Base-by-base conservation (phyloP, 2,329 filamentous ascomycete genomes). In the Stemphylium beticola region DNA sequence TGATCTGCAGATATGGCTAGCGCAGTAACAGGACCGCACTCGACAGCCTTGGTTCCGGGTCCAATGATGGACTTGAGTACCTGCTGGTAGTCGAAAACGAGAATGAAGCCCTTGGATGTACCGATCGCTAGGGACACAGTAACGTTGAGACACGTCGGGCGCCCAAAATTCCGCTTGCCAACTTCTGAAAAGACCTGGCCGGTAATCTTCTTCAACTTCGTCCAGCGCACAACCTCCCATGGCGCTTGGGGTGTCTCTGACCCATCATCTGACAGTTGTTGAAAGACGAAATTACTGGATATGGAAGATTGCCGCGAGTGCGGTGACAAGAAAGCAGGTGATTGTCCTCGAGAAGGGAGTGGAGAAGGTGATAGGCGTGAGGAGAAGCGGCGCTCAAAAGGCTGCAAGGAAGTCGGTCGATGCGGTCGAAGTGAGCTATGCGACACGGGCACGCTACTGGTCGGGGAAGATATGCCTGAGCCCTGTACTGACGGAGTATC, bases 221-320 rank as follows among this genome's bases (percentile, higher is more conserved):
- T 98, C 96, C 96, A 99, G 70, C 93, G 85, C 55, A 99, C 90
- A 49, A 98, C 92, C 69, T 99, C 95, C 96, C 95, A 99, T 2
- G 95, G 95, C 4, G 91, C 87, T 49, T 91, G 87, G 3, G 87
- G 83, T 1, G 87, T 86, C 18, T 83, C 81, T 20, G 62, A 49
- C 4, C 73, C 75, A 33, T 78, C 75, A 44, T 77, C 74, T 42
- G 90, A 89, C 46, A 82, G 79, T 45, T 81, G 79, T 51, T 86
- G 79, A 32, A 78, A 78, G 3, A 87, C 69, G 10, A 90, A 76
- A 62, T 91, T 86, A 65, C 91, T 96, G 39, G 84, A 88, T 17
- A 92, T 69, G 1, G 93, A 97, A 1, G 87, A 88, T 65, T 92
- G 90, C 49, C 93, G 87, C 49, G 92, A 96, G 69, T 95, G 91